Evolutionary conservation across 495 filamentous ascomycete genomes (phyloP).

Genomic region (Penicillium herquei): DNA sequence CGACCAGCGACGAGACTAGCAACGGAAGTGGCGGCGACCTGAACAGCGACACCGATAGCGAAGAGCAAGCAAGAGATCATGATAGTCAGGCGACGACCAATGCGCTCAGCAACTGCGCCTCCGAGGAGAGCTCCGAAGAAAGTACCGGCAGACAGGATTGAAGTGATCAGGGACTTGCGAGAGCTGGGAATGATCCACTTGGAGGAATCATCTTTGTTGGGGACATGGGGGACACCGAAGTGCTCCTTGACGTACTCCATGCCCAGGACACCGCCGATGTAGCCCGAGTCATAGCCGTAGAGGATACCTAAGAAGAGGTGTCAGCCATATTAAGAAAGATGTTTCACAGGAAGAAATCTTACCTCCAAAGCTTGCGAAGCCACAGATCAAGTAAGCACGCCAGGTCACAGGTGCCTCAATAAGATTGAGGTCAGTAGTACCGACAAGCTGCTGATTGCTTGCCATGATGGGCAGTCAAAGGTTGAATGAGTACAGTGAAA

Average conservation of each 20-base stretch:
- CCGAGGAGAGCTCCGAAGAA: constrained; percentile 71
- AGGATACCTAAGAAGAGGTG: constrained; percentile 34
- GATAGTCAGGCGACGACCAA: constrained; percentile 66
- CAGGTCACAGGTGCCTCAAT: constrained; percentile 61
- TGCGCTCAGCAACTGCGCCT: constrained; percentile 61
- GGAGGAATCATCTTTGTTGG: constrained; percentile 11
- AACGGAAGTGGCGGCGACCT: constrained; percentile 47
- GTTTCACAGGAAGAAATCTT: not conserved
- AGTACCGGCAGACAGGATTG: constrained; percentile 70
- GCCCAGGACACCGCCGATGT: constrained; percentile 54
- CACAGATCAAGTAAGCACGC: constrained; percentile 60
- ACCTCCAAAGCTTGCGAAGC: constrained; percentile 57
- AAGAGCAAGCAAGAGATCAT: constrained; percentile 63
- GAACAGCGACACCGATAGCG: constrained; percentile 59
- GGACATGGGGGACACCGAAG: constrained; percentile 28
- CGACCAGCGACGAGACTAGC: constrained; percentile 63
- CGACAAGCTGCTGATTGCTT: constrained; percentile 6
- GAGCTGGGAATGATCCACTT: constrained; percentile 19
- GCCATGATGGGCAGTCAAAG: constrained; percentile 7
- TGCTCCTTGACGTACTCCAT: constrained; percentile 52
- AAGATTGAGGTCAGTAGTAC: constrained; percentile 23
- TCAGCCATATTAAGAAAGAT: not conserved
- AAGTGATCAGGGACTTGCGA: constrained; percentile 58
- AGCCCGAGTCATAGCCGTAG: constrained; percentile 53
- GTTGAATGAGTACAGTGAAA: constrained; percentile 7